phyloP scores from a whole-genome alignment of 2,329 filamentous ascomycete species.

The Tolypocladium album region DNA sequence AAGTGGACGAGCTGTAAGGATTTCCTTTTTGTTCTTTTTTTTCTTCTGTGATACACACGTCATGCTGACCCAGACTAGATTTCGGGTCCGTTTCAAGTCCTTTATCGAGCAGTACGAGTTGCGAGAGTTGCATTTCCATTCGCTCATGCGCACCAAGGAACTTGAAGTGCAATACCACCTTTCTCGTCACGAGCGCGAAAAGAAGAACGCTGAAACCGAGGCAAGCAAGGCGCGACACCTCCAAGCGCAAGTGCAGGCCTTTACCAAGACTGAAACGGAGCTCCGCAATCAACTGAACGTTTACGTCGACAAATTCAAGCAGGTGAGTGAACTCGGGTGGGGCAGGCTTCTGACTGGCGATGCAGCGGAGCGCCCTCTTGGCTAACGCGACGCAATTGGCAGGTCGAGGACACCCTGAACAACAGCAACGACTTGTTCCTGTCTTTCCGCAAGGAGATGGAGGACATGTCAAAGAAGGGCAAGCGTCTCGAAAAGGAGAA shows the following conservation, averaged over 20 bases:
- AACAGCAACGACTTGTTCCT: constrained; percentile 97
- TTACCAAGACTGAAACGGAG: constrained; percentile 92
- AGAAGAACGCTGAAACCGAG: constrained; percentile 78
- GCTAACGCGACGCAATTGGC: not conserved
- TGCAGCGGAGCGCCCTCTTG: not conserved
- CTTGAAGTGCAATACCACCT: constrained; percentile 89
- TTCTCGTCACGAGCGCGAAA: constrained; percentile 80
- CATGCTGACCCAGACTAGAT: constrained; percentile 33
- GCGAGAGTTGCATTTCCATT: constrained; percentile 88
- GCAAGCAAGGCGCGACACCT: constrained; percentile 70
- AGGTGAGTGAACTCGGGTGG: constrained; percentile 49
- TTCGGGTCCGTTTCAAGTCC: constrained; percentile 82
- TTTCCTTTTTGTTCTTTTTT: too few species aligned
- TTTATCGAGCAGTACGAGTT: constrained; percentile 95
- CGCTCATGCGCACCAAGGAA: constrained; percentile 85
- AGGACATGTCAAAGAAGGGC: constrained; percentile 99
- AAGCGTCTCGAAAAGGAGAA: constrained; percentile 97
- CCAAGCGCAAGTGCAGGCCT: constrained; percentile 85
- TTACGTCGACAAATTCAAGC: constrained; percentile 99
- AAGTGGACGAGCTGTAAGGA: constrained; percentile 77
- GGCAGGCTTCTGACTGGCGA: too few species aligned
- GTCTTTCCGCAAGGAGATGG: constrained; percentile 97
- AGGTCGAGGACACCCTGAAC: constrained; percentile 98
- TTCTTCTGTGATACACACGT: not conserved
- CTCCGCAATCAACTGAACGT: constrained; percentile 92